Evolutionary conservation across 2,329 filamentous ascomycete species (phyloP).

Genomic region (Pseudocercospora vitis): DNA sequence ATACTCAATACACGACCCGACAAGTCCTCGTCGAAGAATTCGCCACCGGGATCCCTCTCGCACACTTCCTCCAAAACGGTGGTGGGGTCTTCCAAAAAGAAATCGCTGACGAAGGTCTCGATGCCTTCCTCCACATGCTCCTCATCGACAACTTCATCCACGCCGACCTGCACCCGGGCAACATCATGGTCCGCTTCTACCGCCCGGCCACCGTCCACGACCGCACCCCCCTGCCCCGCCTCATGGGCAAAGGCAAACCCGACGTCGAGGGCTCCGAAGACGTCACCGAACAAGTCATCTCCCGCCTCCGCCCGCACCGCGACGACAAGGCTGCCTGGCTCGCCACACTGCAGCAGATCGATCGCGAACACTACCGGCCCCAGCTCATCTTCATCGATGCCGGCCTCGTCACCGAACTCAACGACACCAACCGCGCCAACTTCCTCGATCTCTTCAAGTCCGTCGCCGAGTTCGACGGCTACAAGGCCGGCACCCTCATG

Average conservation of each 20-base stretch:
- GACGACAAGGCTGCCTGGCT: constrained; percentile 68
- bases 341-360: constrained; percentile 71
- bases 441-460: constrained; percentile 96
- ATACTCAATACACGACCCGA: constrained; percentile 86
- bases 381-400: constrained; percentile 98
- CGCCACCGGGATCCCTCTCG: constrained; percentile 87
- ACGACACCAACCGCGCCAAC: constrained; percentile 79
- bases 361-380: constrained; percentile 83
- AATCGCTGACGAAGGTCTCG: constrained; percentile 90
- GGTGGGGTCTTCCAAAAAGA: constrained; percentile 91
- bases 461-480: constrained; percentile 94
- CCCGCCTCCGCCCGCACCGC: constrained; percentile 72
- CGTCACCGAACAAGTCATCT: constrained; percentile 83
- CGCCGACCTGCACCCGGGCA: constrained; percentile 92
- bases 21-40: constrained; percentile 94
- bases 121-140: constrained; percentile 95
- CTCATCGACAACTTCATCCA: constrained; percentile 97
- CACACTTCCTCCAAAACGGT: constrained; percentile 86
- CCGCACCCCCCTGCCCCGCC: constrained; percentile 17
- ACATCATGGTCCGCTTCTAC: constrained; percentile 99
- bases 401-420: constrained; percentile 90
- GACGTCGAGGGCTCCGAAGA: constrained; percentile 59
- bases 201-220: constrained; percentile 73
- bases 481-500: constrained; percentile 93
- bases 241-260: constrained; percentile 31